Evolutionary conservation across 1,284 basidiomycete genomes (phyloP).

Genomic region (Leccinum variabile): DNA sequence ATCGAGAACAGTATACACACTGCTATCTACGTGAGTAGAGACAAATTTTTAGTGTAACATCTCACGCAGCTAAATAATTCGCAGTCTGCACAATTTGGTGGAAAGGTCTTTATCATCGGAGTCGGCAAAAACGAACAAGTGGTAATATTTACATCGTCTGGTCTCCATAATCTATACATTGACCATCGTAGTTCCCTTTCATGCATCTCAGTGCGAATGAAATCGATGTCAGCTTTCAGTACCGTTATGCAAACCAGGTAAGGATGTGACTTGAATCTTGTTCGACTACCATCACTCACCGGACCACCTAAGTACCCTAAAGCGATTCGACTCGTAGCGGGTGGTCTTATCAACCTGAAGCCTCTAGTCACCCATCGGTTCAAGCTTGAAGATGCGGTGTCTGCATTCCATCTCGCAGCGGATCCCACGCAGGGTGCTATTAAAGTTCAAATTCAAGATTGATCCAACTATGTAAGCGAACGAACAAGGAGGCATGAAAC

Average conservation of each 20-base stretch:
- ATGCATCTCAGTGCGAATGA: slow-evolving; percentile 69
- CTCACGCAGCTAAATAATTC: slow-evolving; percentile 5
- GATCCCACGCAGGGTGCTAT: slow-evolving; percentile 66
- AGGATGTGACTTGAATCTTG: slow-evolving; percentile 4
- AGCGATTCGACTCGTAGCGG: slow-evolving; percentile 75
- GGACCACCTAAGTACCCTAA: slow-evolving; percentile 62
- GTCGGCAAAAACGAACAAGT: slow-evolving; percentile 60
- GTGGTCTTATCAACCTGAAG: slow-evolving; percentile 74
- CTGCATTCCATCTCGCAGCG: slow-evolving; percentile 77
- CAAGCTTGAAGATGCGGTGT: slow-evolving; percentile 70
- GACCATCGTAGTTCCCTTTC: slow-evolving; percentile 54
- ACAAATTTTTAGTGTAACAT: background rate
- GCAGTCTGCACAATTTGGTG: slow-evolving; percentile 57
- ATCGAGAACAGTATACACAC: slow-evolving; percentile 72
- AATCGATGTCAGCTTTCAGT: slow-evolving; percentile 64
- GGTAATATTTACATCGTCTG: slow-evolving; percentile 31
- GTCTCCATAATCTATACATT: slow-evolving; percentile 2
- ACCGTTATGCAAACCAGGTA: slow-evolving; percentile 63
- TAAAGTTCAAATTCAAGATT: slow-evolving; percentile 63
- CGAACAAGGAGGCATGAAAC: background rate
- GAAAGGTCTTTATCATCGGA: slow-evolving; percentile 65
- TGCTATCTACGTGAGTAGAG: slow-evolving; percentile 56
- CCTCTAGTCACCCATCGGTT: slow-evolving; percentile 85
- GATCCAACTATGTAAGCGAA: background rate
- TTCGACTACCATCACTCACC: background rate